Evolutionary conservation across 2,329 filamentous ascomycete genomes (phyloP).

Genomic region (Trichoderma arundinaceum): DNA sequence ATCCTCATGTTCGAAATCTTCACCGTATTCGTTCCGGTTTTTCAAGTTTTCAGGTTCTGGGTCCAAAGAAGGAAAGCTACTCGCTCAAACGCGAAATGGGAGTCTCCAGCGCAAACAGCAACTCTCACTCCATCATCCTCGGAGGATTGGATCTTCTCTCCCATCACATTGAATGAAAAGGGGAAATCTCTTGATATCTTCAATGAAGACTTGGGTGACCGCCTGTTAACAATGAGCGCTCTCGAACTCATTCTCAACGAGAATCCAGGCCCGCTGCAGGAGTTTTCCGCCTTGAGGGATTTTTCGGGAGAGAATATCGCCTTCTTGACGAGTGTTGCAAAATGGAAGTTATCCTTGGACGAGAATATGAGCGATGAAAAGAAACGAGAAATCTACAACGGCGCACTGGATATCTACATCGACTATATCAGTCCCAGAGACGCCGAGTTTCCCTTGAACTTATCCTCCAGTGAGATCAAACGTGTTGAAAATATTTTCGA

Average conservation of each 20-base stretch:
- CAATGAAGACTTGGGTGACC: conserved; percentile 42
- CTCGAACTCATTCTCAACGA: conserved; percentile 64
- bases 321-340: conserved; percentile 61
- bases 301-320: conserved; percentile 74
- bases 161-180: conserved; percentile 27
- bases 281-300: conserved; percentile 68
- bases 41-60: conserved; percentile 54
- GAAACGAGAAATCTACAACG: conserved; percentile 55
- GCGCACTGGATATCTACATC: conserved; percentile 64
- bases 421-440: conserved; percentile 63
- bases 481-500: conserved; percentile 61
- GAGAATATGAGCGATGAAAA: not conserved
- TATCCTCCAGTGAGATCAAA: conserved; percentile 59
- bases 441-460: conserved; percentile 68
- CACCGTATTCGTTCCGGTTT: conserved; percentile 65
- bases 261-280: conserved; percentile 63
- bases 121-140: conserved; percentile 27
- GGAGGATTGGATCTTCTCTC: conserved; percentile 7
- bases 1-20: conserved; percentile 65
- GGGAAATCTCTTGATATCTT: conserved; percentile 16
- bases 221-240: conserved; percentile 62
- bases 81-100: conserved; percentile 32
- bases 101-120: conserved; percentile 20
- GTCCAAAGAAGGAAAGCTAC: conserved; percentile 42
- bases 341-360: conserved; percentile 55